Evolutionary conservation across 805 yeast genomes (phyloP).

Genomic region (Ogataea nitratoaversa): DNA sequence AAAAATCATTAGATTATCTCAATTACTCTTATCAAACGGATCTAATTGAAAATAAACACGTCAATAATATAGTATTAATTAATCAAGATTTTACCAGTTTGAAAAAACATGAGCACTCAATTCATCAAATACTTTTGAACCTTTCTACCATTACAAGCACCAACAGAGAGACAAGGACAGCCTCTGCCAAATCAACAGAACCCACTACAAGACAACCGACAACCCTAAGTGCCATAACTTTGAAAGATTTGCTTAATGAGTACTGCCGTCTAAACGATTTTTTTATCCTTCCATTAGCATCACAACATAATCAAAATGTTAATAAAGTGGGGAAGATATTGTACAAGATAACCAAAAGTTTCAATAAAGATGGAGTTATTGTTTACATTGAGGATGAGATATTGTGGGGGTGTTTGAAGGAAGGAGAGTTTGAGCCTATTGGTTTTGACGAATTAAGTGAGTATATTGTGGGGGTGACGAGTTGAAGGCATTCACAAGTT

Average conservation of each 20-base stretch:
- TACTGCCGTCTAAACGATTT: slow-evolving; percentile 51
- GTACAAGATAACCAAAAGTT: slow-evolving; percentile 37
- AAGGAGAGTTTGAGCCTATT: slow-evolving; percentile 39
- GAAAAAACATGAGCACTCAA: background rate
- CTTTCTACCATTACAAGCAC: background rate
- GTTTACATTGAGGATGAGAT: slow-evolving; percentile 64
- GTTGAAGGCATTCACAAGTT: too few species aligned
- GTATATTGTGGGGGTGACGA: slow-evolving; percentile 1
- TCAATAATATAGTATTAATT: too few species aligned
- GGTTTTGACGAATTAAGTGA: slow-evolving; percentile 29
- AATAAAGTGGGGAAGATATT: slow-evolving; percentile 37
- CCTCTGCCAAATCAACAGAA: background rate
- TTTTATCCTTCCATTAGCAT: slow-evolving; percentile 33
- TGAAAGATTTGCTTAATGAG: slow-evolving; percentile 62
- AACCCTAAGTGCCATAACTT: slow-evolving; percentile 32
- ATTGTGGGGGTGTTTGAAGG: slow-evolving; percentile 35
- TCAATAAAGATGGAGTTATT: slow-evolving; percentile 28
- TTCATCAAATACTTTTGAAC: background rate
- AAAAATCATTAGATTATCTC: slow-evolving; percentile 10
- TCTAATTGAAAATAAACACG: slow-evolving; percentile 1
- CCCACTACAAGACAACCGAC: slow-evolving; percentile 19
- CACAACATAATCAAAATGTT: slow-evolving; percentile 17
- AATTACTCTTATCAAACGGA: slow-evolving; percentile 14
- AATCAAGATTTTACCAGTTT: background rate
- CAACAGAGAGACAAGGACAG: too few species aligned